Evolutionary conservation across 192 early-diverging fungal species (phyloP).

Genomic region (Thamnidium elegans): DNA sequence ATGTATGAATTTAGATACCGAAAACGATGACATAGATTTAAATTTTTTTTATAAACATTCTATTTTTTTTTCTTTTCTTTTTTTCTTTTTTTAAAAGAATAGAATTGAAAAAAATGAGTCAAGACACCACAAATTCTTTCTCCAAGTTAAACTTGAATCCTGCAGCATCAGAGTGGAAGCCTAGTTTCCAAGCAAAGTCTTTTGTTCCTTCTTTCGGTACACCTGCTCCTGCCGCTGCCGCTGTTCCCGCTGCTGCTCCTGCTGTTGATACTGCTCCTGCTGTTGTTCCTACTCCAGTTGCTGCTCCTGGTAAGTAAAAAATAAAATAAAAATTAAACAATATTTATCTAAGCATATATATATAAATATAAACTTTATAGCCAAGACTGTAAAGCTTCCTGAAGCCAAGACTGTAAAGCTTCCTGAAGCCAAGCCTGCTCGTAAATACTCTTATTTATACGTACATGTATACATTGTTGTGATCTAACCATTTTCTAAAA

Average conservation of each 20-base stretch:
- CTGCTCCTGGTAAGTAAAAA: constrained; percentile 8
- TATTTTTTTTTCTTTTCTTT: too few relatives aligned
- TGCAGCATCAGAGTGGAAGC: constrained; percentile 63
- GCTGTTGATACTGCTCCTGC: constrained; percentile 29
- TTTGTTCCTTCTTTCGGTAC: constrained; percentile 66
- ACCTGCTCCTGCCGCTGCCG: constrained; percentile 42
- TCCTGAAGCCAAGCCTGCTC: constrained; percentile 14
- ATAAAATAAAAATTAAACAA: too few relatives aligned
- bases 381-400: not conserved
- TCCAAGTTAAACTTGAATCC: constrained; percentile 61
- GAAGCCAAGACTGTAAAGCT: constrained; percentile 11
- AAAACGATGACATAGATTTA: too few relatives aligned
- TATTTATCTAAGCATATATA: too few relatives aligned
- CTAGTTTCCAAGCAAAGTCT: constrained; percentile 61
- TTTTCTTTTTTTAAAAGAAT: too few relatives aligned
- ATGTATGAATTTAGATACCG: too few relatives aligned
- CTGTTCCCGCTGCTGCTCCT: constrained; percentile 16
- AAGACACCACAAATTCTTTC: constrained; percentile 42
- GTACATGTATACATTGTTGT: too few relatives aligned
- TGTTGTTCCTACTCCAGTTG: constrained; percentile 20
- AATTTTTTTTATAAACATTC: too few relatives aligned
- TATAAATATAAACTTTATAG: too few relatives aligned
- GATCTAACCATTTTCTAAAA: too few relatives aligned
- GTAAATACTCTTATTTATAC: not conserved
- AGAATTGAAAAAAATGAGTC: constrained; percentile 15